phyloP scores from a whole-genome alignment of 768 basidiomycete genomes.

The Zangia roseola region DNA sequence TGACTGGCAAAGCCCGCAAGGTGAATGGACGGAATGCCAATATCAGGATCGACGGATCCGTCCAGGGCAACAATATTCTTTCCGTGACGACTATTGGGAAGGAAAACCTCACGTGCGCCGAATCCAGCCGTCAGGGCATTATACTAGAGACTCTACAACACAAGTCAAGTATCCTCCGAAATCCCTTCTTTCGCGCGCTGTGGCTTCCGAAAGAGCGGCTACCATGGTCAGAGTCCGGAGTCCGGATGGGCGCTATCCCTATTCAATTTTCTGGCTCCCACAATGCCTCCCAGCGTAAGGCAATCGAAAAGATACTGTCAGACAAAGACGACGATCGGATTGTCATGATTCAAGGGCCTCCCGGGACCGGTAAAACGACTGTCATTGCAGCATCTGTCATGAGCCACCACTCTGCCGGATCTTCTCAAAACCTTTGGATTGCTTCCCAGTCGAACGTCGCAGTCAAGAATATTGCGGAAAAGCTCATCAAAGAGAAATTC shows the following conservation, averaged over 20 bases:
- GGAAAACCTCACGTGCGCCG: conserved; percentile 56
- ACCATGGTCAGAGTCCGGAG: conserved; percentile 13
- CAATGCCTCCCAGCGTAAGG: conserved; percentile 28
- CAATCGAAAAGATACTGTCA: conserved; percentile 33
- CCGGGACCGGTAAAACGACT: conserved; percentile 45
- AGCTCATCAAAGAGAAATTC: conserved; percentile 34
- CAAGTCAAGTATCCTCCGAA: conserved; percentile 11
- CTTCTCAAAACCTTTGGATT: conserved; percentile 34
- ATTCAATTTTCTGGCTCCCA: conserved; percentile 8
- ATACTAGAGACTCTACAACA: conserved; percentile 24
- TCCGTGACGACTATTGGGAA: conserved; percentile 52
- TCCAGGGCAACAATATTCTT: conserved; percentile 17
- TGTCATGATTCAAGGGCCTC: conserved; percentile 35
- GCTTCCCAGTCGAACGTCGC: conserved; percentile 51
- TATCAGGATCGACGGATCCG: conserved; percentile 26
- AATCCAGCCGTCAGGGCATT: conserved; percentile 29
- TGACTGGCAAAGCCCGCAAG: conserved; percentile 22
- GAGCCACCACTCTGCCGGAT: conserved; percentile 16
- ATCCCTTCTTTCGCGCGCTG: conserved; percentile 28
- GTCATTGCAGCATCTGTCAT: conserved; percentile 39
- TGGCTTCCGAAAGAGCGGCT: conserved; percentile 24
- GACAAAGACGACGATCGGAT: conserved; percentile 18
- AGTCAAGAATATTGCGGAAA: conserved; percentile 54
- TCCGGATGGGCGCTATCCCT: neutral
- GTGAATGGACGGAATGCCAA: conserved; percentile 38